Evolutionary conservation across 345 rosid genomes (phyloP).

Genomic region (Citrus cavaleriei): DNA sequence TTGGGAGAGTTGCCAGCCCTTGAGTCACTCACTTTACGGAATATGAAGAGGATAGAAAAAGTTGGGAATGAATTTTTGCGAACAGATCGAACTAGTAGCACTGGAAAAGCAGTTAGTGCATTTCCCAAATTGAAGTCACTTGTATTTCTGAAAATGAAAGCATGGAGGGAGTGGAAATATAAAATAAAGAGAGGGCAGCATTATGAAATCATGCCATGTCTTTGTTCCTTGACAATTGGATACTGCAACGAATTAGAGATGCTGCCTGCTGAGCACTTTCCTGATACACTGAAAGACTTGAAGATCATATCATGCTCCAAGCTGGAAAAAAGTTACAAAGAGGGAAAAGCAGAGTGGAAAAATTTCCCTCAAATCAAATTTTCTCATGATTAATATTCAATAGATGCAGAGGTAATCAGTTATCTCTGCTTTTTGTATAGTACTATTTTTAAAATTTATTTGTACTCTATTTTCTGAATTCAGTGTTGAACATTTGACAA

Average conservation of each 20-base stretch:
- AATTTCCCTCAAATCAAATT: background rate
- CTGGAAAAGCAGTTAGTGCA: fast-evolving
- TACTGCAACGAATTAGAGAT: background rate
- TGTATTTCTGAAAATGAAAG: background rate
- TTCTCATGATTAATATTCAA: background rate
- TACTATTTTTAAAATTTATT: background rate
- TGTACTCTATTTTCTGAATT: too few species aligned
- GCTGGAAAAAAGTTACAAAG: background rate
- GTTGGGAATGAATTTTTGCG: background rate
- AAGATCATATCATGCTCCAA: background rate
- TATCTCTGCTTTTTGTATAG: background rate
- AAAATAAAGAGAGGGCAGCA: background rate
- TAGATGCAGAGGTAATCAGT: too few species aligned
- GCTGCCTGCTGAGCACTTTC: background rate
- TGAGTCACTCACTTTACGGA: background rate
- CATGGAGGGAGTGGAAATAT: background rate
- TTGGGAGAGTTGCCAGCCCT: background rate
- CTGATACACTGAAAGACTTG: background rate
- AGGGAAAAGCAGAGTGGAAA: background rate
- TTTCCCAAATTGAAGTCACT: background rate
- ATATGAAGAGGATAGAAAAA: background rate
- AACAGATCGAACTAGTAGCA: background rate
- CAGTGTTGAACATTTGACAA: background rate
- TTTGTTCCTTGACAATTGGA: background rate
- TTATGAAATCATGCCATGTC: background rate